Base-by-base conservation (phyloP, 352 stramenopile genomes). In the Globisporangium barbulae region DNA sequence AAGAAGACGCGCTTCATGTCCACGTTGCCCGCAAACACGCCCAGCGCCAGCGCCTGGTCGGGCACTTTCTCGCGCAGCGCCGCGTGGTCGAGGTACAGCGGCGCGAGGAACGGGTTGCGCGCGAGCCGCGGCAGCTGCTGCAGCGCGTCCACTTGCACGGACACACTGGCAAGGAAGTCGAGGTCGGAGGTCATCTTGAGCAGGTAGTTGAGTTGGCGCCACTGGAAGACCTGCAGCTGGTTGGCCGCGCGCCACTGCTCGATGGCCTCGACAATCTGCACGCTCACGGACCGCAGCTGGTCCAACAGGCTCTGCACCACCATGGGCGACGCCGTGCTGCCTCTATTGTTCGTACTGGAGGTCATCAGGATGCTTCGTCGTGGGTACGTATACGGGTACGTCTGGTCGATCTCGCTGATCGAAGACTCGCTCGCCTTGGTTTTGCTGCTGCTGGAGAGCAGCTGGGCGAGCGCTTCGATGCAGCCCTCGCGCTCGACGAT, bases 401-500 rank as follows among this genome's bases (percentile, higher is more conserved):
- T 35, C 17, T 65, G 39, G 3, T 64, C 56, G 37, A 50, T 70
- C 67, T 59, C 65, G 19, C 28, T 45, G 15, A 25, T 45, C 5
- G 60, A 13, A 49, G 22, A 15, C 0, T 59, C 22, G 5, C 37
- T 49, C 21, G 42, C 9, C 22, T 52, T 44, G 21, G 39, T 61
- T 33, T 54, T 47, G 3, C 41, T 47, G 17, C 28, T 44, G 15
- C 53, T 49, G 35, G 45, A 68, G n/a, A 89, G 61, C 12, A 91
- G 58, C 60, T 91, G 82, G 39, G 85, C 58, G 15, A 94, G 64
- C 3, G 85, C 80, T 64, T 94, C 85, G 44, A 94, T 55, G 53
- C 85, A 94, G 15, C 83, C 83, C 55, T 94, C 85, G 3, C 85
- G 81, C 71, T 94, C 85, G 2, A 92, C 83, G 45, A 94, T 90